Percentiles rank a stretch among this genome's conserved stretches.
Conservation (phyloP, 768 basidiomycete genomes). For the Suillus bovinus region DNA sequence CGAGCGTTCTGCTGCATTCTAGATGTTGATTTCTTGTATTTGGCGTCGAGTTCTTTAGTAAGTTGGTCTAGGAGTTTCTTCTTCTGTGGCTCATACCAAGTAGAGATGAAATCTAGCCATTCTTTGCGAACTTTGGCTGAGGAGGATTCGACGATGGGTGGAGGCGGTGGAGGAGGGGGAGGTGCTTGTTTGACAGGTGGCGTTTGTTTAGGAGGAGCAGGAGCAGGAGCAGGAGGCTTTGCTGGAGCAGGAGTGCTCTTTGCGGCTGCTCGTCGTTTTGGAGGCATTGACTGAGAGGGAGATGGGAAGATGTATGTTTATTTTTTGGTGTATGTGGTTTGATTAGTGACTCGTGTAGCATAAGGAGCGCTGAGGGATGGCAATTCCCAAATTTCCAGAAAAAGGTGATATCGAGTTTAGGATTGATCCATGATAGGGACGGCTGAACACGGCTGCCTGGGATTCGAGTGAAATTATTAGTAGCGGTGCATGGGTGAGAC, state of each 20-base stretch:
- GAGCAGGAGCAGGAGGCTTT: constrained; percentile 15
- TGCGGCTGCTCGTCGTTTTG: constrained; percentile 29
- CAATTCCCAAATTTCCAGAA: constrained; percentile 20
- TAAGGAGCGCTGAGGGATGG: constrained; percentile 22
- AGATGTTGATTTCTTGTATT: constrained; percentile 29
- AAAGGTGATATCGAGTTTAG: constrained; percentile 28
- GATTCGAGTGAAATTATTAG: background rate
- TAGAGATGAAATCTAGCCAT: constrained; percentile 28
- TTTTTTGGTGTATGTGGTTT: constrained; percentile 15
- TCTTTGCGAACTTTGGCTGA: constrained; percentile 32
- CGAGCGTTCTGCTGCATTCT: constrained; percentile 31
- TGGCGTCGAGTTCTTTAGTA: constrained; percentile 29
- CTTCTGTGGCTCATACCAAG: constrained; percentile 33
- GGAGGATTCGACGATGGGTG: constrained; percentile 17
- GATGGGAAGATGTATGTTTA: background rate
- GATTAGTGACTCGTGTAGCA: constrained; percentile 29
- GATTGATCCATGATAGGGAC: constrained; percentile 37
- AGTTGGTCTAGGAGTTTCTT: constrained; percentile 32
- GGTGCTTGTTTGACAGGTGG: constrained; percentile 14
- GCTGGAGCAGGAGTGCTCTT: constrained; percentile 15
- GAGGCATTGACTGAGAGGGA: constrained; percentile 21
- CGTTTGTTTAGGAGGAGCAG: constrained; percentile 17
- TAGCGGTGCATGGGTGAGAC: too few species aligned
- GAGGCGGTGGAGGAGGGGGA: constrained; percentile 16
- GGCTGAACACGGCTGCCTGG: constrained; percentile 18